A percentile compares a stretch with the other conserved stretches of the same genome.
phyloP scores from a whole-genome alignment of 2,329 filamentous ascomycete genomes.

The Samsoniella hepiali region DNA sequence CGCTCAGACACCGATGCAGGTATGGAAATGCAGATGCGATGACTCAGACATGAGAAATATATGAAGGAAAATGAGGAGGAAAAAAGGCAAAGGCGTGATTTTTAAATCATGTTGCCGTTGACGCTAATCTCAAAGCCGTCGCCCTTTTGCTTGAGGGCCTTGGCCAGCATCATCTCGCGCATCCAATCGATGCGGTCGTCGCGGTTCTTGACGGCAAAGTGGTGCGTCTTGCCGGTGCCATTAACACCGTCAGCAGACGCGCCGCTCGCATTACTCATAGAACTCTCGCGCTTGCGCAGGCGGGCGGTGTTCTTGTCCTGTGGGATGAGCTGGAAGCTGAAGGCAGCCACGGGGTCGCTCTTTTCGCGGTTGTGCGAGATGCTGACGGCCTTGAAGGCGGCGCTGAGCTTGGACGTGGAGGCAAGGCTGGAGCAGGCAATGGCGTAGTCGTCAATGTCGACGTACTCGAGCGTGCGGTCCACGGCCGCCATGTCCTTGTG shows the following conservation, averaged over 20 bases:
- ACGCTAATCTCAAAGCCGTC: slow-evolving; percentile 80
- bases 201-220: slow-evolving; percentile 83
- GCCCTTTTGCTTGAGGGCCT: slow-evolving; percentile 79
- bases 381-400: slow-evolving; percentile 79
- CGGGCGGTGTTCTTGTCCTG: slow-evolving; percentile 55
- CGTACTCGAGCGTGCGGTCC: slow-evolving; percentile 66
- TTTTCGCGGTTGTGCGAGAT: slow-evolving; percentile 55
- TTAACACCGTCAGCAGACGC: slow-evolving; percentile 47
- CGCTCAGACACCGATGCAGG: not conserved
- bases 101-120: slow-evolving; percentile 72
- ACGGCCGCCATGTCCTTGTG: slow-evolving; percentile 59
- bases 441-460: slow-evolving; percentile 86
- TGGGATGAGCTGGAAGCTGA: slow-evolving; percentile 82
- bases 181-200: slow-evolving; percentile 98
- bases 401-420: slow-evolving; percentile 75
- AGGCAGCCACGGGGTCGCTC: slow-evolving; percentile 61
- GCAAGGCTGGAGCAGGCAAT: slow-evolving; percentile 78
- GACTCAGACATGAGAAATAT: slow-evolving; percentile 16
- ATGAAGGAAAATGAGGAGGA: not conserved
- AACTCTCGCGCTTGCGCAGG: slow-evolving; percentile 53
- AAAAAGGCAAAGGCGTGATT: not conserved
- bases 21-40: not conserved
- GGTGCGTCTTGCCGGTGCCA: slow-evolving; percentile 77
- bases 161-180: slow-evolving; percentile 87
- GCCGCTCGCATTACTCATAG: slow-evolving; percentile 31